phyloP scores from a whole-genome alignment of 2,329 filamentous ascomycete species.

The Colletotrichum musicola region DNA sequence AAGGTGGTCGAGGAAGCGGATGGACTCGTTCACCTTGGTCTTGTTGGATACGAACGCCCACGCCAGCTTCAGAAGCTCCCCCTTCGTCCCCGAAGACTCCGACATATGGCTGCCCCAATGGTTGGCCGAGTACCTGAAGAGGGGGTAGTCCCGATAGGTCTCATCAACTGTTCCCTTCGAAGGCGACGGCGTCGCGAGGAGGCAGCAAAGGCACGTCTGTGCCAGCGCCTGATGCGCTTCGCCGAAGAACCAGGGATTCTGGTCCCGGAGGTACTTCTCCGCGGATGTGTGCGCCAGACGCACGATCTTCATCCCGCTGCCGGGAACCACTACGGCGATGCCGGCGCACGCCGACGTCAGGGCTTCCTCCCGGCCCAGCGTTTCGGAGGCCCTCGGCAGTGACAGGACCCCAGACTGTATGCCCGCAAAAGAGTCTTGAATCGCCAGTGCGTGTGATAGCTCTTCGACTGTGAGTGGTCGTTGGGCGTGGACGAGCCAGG shows the following conservation, averaged over 20 bases:
- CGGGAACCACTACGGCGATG: background rate
- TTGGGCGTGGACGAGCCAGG: constrained; percentile 6
- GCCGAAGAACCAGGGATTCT: background rate
- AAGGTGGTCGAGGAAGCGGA: background rate
- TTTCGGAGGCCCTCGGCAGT: background rate
- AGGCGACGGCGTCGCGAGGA: background rate
- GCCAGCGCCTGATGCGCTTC: background rate
- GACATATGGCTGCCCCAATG: constrained; percentile 13
- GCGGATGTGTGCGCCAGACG: constrained; percentile 13
- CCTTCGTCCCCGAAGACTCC: background rate
- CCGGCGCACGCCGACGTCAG: constrained; percentile 18
- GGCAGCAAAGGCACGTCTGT: constrained; percentile 9
- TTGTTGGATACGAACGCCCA: constrained; percentile 11
- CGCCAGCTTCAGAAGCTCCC: constrained; percentile 8
- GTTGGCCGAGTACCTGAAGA: constrained; percentile 19
- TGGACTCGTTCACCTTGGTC: background rate
- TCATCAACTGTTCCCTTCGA: too few relatives aligned
- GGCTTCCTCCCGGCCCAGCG: background rate
- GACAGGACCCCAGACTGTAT: background rate
- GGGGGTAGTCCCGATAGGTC: constrained; percentile 2
- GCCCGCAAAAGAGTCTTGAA: background rate
- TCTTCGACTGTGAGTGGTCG: constrained; percentile 13
- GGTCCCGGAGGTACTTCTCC: background rate
- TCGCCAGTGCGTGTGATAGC: constrained; percentile 16
- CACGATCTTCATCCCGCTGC: background rate